Base-by-base conservation (phyloP, 2,329 filamentous ascomycete genomes). In the Aspergillus fructus region DNA sequence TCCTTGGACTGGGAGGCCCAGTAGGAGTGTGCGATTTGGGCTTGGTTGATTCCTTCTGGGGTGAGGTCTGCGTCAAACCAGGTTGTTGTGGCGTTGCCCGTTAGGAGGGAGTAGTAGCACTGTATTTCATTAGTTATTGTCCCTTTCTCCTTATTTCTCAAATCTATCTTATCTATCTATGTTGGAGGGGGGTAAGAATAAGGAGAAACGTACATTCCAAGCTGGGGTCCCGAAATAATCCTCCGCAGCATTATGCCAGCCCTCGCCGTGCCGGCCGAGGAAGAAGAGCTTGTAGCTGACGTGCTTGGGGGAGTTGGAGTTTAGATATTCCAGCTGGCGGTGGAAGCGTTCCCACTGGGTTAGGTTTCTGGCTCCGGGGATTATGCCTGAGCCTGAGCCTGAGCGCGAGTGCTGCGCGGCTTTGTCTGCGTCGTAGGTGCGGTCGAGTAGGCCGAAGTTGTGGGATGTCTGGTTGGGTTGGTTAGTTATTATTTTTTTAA, bases 31-130 rank as follows among this genome's bases (percentile, higher is more conserved):
- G 71, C 71, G 15, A 61, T 57, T 17, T 66, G 55, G 2, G 84
- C 84, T 70, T 87, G 84, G 13, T 69, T 60, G 47, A 79, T 65
- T 12, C 85, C 85, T 0, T 66, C 65, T 2, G 71, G 62, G 0
- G 84, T 86, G 15, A 87, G 76, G 46, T 81, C 76, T 0, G 85
- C 82, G 64, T 88, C 85, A 1, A 74, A 68, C 85, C 84, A 88
- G 49, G 71, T 79, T 13, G 76, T 69, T 3, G 80, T 84, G 11
- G 67, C 70, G 66, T 87, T 83, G 62, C 84, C 85, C 49, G 82
- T 75, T 2, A 81, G 75, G 63, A 82, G 78, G 34, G 81, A 78
- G 81, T 81, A 87, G 74, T 86, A 83, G 70, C 80, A 83, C 72
- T 81, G 53, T 80, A 49, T 11, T 59, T 30, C 17, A 23, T 33